These are phyloP conservation scores for Dictyostelium gargantuum DNA, from an alignment of 208 protist genomes.

Conservation along the genomic window DNA sequence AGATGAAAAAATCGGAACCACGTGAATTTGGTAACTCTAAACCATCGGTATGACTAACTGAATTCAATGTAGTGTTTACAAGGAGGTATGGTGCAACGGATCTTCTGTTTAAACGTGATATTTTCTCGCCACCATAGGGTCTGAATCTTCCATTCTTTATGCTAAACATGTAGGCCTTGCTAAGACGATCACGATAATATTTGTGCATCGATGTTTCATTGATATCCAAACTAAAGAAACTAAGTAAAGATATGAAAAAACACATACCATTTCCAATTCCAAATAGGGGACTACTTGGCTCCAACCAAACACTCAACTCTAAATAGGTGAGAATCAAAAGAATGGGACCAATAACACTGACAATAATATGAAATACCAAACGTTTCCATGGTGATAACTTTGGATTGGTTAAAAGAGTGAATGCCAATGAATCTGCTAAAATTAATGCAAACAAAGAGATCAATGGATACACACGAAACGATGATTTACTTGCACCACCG, in stretches of 20 bases:
- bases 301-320: conserved; percentile 45
- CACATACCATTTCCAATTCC: conserved; percentile 55
- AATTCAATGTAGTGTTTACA: conserved; percentile 48
- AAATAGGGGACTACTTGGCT: not conserved
- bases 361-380: conserved; percentile 43
- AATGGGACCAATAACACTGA: conserved; percentile 23
- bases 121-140: conserved; percentile 38
- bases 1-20: conserved; percentile 56
- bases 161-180: conserved; percentile 43
- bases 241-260: conserved; percentile 11
- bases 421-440: conserved; percentile 48
- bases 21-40: conserved; percentile 6
- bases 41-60: not conserved
- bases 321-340: conserved; percentile 37
- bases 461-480: conserved; percentile 44
- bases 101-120: conserved; percentile 27
- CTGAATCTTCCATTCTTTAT: conserved; percentile 44
- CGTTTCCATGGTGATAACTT: conserved; percentile 54
- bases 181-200: conserved; percentile 35
- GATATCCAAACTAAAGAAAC: conserved; percentile 53
- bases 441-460: conserved; percentile 39
- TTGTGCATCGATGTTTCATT: conserved; percentile 66
- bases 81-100: conserved; percentile 28
- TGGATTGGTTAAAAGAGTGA: conserved; percentile 46
- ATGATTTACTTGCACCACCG: not conserved